Evolutionary conservation across 2,329 filamentous ascomycete genomes (phyloP), one percentile per base, ranked within the genome.

Genomic region (Dothiorella sarmentorum): DNA sequence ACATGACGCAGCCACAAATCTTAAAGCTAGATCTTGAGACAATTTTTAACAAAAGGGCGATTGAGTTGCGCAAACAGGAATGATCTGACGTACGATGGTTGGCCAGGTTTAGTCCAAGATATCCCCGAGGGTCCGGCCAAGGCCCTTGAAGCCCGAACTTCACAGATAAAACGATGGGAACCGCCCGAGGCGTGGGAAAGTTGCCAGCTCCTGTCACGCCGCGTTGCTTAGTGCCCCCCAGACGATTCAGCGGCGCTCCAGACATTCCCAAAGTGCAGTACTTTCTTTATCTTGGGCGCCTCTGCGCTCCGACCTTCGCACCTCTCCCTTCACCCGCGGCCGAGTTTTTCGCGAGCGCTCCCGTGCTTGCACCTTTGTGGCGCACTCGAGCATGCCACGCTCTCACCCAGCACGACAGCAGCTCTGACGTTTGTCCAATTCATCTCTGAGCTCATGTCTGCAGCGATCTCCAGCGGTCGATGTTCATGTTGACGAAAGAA

Each of bases 121-220:
- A 56, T 56, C 56, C 37, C 56, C 56, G 56, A 58, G 45, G 38
- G 40, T 20, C 29, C 26, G 20, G 52, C 52, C 52, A 56, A 56
- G 52, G 11, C 35, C 13, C 17, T 35, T 31, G 26, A 33, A n/a
- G 38, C 52, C 52, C 37, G 52, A 43, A 38, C 18, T 33, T 27
- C 27, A 44, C 27, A 56, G 52, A 43, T 31, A 44, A 56, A 43
- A 18, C 27, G 52, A 44, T 22, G 29, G 44, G n/a, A n/a, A n/a
- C n/a, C 33, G 52, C 3, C 37, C 49, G 22, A 35, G 11, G 47
- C 11, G 7, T n/a, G n/a, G n/a, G n/a, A n/a, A n/a, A 17, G 31
- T 7, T 31, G n/a, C 26, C 24, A 31, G 7, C 10, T 17, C 29
- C 18, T 29, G 35, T 6, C 20, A 11, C 18, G 35, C 35, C 22